Base-by-base conservation (phyloP, 2,329 filamentous ascomycete species). In the Fusarium sp. region DNA sequence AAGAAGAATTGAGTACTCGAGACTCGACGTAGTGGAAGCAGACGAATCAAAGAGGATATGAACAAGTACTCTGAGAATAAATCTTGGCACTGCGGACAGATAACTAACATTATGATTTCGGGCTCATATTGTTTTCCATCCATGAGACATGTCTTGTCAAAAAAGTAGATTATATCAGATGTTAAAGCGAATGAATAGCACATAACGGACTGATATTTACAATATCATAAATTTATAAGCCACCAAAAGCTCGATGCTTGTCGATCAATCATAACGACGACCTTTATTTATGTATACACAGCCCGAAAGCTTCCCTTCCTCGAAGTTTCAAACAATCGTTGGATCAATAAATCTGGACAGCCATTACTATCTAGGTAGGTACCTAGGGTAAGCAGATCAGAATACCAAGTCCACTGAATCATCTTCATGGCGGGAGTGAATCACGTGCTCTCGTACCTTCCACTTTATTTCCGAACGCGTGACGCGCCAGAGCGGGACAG, bases 401-500 rank as follows among this genome's bases (percentile, higher is more conserved):
- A 25, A 40, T 24, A 20, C 40, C n/a, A 25, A 29, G 22, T 41
- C 18, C 22, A 40, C 38, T 67, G 64, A 64, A 53, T 69, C 55
- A 69, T 46, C 57, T 58, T 54, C 53, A 38, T n/a, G 24, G 18
- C 20, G 15, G 24, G 27, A 34, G 25, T 71, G 60, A 71, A 56
- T 74, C 75, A 76, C 74, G 75, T 76, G 75, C 20, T 58, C 44
- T 70, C 75, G 75, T 72, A 75, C 62, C 63, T 67, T 74, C 54
- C 46, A 78, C 70, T 80, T 22, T 75, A 80, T 76, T 78, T 76
- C 79, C 65, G 55, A 55, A 79, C 79, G 79, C 59, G 73, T 69
- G 48, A 71, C 68, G 77, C 78, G 78, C 62, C 57, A 41, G 38
- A 54, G 63, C 76, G 70, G 60, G 60, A 69, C 47, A 52, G 49